Evolutionary conservation across 441 rosid species (phyloP).

Genomic region (Eruca vesicaria): DNA sequence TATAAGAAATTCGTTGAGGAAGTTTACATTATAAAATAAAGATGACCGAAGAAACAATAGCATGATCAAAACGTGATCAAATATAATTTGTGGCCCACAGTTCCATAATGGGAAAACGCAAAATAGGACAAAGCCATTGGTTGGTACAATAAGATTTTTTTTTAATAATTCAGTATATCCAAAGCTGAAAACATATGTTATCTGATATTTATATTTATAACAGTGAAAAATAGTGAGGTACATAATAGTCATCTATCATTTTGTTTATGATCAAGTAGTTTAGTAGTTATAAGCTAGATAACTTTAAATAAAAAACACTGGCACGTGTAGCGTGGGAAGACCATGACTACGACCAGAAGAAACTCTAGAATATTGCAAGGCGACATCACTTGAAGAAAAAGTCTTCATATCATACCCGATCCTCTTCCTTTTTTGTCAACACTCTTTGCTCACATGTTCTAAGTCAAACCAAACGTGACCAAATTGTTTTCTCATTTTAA

Average conservation of each 20-base stretch:
- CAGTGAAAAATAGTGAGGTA: too few relatives aligned
- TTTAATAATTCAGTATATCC: too few relatives aligned
- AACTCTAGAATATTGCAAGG: too few relatives aligned
- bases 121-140: background rate
- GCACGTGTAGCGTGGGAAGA: too few relatives aligned
- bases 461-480: slow-evolving; percentile 45
- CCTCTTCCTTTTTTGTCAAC: background rate
- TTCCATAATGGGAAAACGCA: background rate
- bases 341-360: too few relatives aligned
- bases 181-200: too few relatives aligned
- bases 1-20: background rate
- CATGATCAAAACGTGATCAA: background rate
- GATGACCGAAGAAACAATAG: background rate
- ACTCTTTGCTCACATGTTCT: slow-evolving; percentile 29
- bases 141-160: too few relatives aligned
- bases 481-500: background rate
- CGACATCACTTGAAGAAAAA: background rate
- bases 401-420: slow-evolving; percentile 12
- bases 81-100: background rate
- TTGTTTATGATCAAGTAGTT: too few relatives aligned
- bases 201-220: too few relatives aligned
- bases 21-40: background rate
- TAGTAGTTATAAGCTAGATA: too few relatives aligned
- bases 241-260: too few relatives aligned
- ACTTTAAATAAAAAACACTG: too few relatives aligned